Conservation (phyloP, 768 basidiomycete genomes). For the Suillus discolor region DNA sequence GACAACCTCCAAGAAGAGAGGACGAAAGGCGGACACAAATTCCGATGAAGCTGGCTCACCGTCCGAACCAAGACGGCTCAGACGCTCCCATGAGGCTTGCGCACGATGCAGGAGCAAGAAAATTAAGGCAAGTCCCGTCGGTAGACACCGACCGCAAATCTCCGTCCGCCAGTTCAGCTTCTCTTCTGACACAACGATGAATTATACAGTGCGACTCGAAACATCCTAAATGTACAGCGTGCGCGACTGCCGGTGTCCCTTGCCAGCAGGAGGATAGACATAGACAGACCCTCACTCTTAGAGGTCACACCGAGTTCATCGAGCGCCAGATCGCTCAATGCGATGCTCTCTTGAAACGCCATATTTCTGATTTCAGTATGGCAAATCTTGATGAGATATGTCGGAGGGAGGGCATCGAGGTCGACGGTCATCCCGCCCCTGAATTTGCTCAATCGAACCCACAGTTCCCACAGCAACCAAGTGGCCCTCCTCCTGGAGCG, state of each 20-base stretch:
- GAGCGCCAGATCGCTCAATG: slow-evolving; percentile 82
- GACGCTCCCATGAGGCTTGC: slow-evolving; percentile 91
- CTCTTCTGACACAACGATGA: slow-evolving; percentile 28
- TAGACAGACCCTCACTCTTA: slow-evolving; percentile 81
- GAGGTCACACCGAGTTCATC: slow-evolving; percentile 81
- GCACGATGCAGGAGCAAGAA: slow-evolving; percentile 94
- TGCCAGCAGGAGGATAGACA: slow-evolving; percentile 91
- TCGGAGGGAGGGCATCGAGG: slow-evolving; percentile 67
- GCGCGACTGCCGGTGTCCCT: slow-evolving; percentile 73
- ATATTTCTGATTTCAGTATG: slow-evolving; percentile 67
- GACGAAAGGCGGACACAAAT: slow-evolving; percentile 58
- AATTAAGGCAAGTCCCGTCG: slow-evolving; percentile 85
- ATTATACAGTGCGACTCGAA: slow-evolving; percentile 82
- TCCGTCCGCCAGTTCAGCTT: slow-evolving; percentile 53
- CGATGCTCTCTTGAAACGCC: slow-evolving; percentile 75
- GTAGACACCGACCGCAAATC: slow-evolving; percentile 81
- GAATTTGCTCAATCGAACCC: slow-evolving; percentile 35
- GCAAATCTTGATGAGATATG: slow-evolving; percentile 66
- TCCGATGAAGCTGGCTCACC: slow-evolving; percentile 57
- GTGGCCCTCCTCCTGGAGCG: slow-evolving; percentile 29
- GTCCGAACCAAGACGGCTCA: slow-evolving; percentile 76
- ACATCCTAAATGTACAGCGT: slow-evolving; percentile 85
- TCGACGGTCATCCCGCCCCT: slow-evolving; percentile 30
- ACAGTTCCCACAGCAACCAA: slow-evolving; percentile 32
- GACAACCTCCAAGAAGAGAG: slow-evolving; percentile 48